A percentile compares a stretch with the other conserved stretches of the same genome.
Conservation (phyloP, 805 yeast genomes). For the Kluyveromyces dobzhanskii region DNA sequence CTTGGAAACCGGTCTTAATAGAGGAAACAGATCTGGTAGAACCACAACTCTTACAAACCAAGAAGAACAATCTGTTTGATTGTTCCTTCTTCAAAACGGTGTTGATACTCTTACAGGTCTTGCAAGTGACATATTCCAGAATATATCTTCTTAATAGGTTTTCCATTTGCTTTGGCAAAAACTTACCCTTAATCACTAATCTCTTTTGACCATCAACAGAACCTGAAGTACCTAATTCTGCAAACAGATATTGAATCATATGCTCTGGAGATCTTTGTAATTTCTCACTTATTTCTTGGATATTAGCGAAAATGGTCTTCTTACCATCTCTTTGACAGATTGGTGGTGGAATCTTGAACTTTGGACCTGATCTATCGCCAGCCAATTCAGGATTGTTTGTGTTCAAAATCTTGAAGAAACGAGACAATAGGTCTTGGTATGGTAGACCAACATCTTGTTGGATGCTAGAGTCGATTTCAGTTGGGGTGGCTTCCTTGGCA, state of each 20-base stretch:
- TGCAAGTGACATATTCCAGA: constrained; percentile 95
- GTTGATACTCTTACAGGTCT: constrained; percentile 97
- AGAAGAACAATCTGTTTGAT: constrained; percentile 91
- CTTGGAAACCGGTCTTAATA: constrained; percentile 99
- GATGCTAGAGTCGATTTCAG: constrained; percentile 24
- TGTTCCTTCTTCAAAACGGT: constrained; percentile 93
- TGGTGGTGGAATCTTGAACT: constrained; percentile 97
- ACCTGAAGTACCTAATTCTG: constrained; percentile 99
- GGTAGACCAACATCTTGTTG: constrained; percentile 52
- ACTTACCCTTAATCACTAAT: constrained; percentile 94
- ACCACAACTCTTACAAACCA: constrained; percentile 98
- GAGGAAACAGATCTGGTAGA: constrained; percentile 94
- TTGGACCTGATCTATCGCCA: constrained; percentile 87
- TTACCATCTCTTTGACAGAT: constrained; percentile 96
- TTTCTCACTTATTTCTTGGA: constrained; percentile 87
- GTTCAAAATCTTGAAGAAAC: constrained; percentile 81
- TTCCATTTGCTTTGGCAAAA: constrained; percentile 96
- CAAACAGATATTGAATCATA: constrained; percentile 91
- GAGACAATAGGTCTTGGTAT: constrained; percentile 66
- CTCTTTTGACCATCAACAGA: constrained; percentile 97
- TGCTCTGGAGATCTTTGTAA: constrained; percentile 97
- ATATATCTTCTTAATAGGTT: constrained; percentile 93
- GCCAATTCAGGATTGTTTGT: constrained; percentile 97
- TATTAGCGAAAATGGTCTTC: constrained; percentile 92
- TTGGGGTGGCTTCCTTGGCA: constrained; percentile 28